Base-by-base conservation (phyloP, 495 filamentous ascomycete species). In the Hypomontagnella submonticulosa region DNA sequence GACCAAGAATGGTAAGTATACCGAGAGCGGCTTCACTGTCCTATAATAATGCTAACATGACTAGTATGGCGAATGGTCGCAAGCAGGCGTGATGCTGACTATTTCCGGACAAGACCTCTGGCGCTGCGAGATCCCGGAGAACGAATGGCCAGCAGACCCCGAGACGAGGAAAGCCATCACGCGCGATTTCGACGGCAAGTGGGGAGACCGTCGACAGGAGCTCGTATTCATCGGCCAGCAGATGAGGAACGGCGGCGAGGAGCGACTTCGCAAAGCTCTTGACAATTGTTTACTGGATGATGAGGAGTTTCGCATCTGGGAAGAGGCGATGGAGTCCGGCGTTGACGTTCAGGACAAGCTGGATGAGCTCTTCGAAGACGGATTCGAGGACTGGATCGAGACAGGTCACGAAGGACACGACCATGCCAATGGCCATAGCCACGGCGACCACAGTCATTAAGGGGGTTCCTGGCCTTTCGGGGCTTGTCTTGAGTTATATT, bases 121-220 rank as follows among this genome's bases (percentile, higher is more conserved):
- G 82, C 85, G 85, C 40, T 80, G 80, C 11, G 81, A 81, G 42
- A 58, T 83, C 0, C 71, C 74, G 0, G 73, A 80, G 18, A 77
- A 80, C 15, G 76, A 73, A 10, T 85, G 81, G 71, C 67, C 67
- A 12, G n/a, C 61, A 1, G 60, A 66, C 20, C 42, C 44, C 1
- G 65, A 53, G 41, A 58, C 56, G 13, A 65, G 58, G 8, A 61
- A 64, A 27, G 64, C 57, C 4, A 67, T 73, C 33, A 51, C 32
- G 1, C 52, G 61, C 4, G 71, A 73, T 48, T 73, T 73, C 34
- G 51, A 66, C 1, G 84, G 82, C 0, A 73, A 73, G 38, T 87
- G 84, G 83, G 84, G 83, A 13, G 85, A 88, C 71, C 75, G 85
- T 12, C 78, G 84, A 8, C 85, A 88, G 69, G 85, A 88, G 63